A percentile compares a stretch with the other conserved stretches of the same genome.
phyloP scores from a whole-genome alignment of 1,284 basidiomycete species.

The Volvariella surrecta region DNA sequence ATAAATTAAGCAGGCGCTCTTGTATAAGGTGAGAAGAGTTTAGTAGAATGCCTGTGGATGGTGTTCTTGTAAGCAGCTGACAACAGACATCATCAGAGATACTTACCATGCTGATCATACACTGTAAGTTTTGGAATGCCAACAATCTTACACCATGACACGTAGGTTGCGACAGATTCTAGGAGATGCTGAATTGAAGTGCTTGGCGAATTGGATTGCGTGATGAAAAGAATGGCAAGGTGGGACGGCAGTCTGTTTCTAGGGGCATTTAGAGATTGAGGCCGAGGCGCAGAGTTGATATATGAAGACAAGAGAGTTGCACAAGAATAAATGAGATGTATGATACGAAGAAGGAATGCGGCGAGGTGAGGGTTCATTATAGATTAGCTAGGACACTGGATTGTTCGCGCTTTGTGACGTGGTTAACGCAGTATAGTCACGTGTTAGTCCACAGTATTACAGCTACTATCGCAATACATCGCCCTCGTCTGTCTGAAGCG shows the following conservation, averaged over 20 bases:
- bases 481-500: conserved; percentile 48
- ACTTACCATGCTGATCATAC: conserved; percentile 63
- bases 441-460: too few relatives aligned
- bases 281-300: conserved; percentile 6
- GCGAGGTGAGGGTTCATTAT: conserved; percentile 14
- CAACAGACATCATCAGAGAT: background rate
- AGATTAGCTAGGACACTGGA: conserved; percentile 8
- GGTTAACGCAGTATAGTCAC: background rate
- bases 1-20: conserved; percentile 22
- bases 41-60: conserved; percentile 36
- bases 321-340: conserved; percentile 46
- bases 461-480: conserved; percentile 18
- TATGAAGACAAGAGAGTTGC: conserved; percentile 24
- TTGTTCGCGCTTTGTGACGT: background rate
- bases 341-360: conserved; percentile 33
- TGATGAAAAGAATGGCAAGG: conserved; percentile 52
- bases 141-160: conserved; percentile 47
- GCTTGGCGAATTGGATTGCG: conserved; percentile 23
- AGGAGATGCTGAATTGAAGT: conserved; percentile 35
- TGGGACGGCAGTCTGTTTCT: conserved; percentile 55
- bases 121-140: conserved; percentile 57
- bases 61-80: conserved; percentile 1
- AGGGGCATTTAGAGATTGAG: conserved; percentile 38
- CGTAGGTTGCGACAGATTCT: conserved; percentile 42
- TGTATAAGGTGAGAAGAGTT: conserved; percentile 32